These are phyloP conservation scores for Leccinum obscurum DNA, from an alignment of 768 basidiomycete genomes.

Conservation along the genomic window DNA sequence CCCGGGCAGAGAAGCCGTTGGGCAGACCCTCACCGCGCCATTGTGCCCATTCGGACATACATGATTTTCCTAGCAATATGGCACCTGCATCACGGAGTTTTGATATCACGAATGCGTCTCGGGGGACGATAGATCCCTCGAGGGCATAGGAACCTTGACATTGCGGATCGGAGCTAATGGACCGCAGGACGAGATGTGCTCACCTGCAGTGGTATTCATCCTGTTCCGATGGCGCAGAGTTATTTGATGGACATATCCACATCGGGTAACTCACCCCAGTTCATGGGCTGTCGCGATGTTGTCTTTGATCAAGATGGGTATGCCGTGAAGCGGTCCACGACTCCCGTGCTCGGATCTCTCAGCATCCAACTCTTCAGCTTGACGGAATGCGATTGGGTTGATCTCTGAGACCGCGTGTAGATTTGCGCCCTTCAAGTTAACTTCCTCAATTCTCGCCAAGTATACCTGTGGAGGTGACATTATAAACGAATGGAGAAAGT, in stretches of 20 bases:
- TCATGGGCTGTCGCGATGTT: constrained; percentile 36
- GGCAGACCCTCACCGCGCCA: constrained; percentile 38
- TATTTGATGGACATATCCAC: neutral
- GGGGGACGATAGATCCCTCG: constrained; percentile 38
- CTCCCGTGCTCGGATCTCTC: constrained; percentile 47
- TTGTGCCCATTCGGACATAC: constrained; percentile 44
- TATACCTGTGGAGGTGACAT: constrained; percentile 48
- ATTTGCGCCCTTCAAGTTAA: constrained; percentile 59
- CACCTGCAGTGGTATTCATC: constrained; percentile 52
- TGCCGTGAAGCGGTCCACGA: constrained; percentile 54
- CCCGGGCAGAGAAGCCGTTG: constrained; percentile 46
- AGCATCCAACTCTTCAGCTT: constrained; percentile 54
- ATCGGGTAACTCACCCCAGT: constrained; percentile 23
- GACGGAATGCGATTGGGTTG: constrained; percentile 51
- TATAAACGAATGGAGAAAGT: too few species aligned
- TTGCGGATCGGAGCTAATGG: constrained; percentile 1
- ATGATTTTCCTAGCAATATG: constrained; percentile 44
- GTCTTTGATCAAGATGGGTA: constrained; percentile 58
- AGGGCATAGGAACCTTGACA: constrained; percentile 37
- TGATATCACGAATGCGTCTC: constrained; percentile 35
- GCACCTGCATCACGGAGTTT: constrained; percentile 35
- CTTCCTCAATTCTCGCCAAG: constrained; percentile 64
- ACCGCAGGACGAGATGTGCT: constrained; percentile 30
- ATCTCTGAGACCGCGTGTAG: constrained; percentile 60
- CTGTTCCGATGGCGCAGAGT: constrained; percentile 21